Percentiles rank a stretch among this genome's conserved stretches.
These are phyloP conservation scores for Pseudisothecium myosuroides DNA, from an alignment of 225 moss, liverwort and hornwort genomes.

Conservation along the genomic window DNA sequence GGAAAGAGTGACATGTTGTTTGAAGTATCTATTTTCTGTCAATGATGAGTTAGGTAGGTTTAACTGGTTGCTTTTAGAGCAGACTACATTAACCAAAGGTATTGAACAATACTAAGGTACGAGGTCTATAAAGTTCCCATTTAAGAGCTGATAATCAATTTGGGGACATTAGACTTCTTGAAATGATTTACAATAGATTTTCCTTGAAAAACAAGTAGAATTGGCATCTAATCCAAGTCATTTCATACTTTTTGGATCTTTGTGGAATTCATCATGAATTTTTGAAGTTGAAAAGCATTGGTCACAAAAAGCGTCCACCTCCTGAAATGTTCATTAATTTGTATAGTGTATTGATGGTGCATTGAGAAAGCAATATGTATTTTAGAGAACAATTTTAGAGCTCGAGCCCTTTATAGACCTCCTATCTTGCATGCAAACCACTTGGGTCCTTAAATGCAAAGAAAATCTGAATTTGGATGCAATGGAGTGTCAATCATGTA, in stretches of 20 bases:
- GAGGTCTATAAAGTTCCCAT: neutral
- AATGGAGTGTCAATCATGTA: too few relatives aligned
- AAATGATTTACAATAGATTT: neutral
- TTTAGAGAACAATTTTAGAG: accelerated
- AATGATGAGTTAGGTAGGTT: too few relatives aligned
- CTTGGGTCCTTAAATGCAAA: accelerated
- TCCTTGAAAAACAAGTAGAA: neutral
- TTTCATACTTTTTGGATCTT: neutral
- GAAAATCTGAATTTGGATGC: accelerated
- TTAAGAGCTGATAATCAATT: neutral
- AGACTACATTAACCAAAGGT: neutral
- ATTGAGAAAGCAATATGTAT: neutral
- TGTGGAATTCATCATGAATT: neutral
- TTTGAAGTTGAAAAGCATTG: neutral
- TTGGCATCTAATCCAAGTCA: accelerated
- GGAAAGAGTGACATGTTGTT: too few relatives aligned
- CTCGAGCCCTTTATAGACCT: accelerated
- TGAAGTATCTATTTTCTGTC: too few relatives aligned
- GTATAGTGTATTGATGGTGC: neutral
- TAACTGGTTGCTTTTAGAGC: too few relatives aligned
- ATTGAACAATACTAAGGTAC: neutral
- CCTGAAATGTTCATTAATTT: neutral
- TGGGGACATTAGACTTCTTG: accelerated
- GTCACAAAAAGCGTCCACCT: accelerated
- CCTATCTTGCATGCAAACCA: accelerated